Base-by-base conservation (phyloP, 23 red algal species). In the Gracilaria vermiculophylla region DNA sequence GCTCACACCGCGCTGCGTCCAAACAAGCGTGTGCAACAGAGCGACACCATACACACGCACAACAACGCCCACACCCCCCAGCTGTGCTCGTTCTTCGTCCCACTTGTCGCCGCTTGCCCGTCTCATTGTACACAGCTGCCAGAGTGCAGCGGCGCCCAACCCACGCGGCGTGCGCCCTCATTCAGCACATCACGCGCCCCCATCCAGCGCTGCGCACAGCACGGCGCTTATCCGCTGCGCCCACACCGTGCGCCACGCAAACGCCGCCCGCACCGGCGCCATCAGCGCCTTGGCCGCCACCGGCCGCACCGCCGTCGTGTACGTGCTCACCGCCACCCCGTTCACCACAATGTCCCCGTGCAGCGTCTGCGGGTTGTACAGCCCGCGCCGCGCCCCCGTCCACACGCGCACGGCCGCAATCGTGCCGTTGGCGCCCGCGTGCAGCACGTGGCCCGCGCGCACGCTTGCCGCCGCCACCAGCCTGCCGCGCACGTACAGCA, bases 401-500 rank as follows among this genome's bases (percentile, higher is more conserved):
- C 37, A 73, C 14, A 73, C 40, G 15, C 19, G 8, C 42, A 42
- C 0, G 6, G 67, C 67, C 23, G 23, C 37, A 5, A 73, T 73
- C 16, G 21, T 48, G 23, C 67, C 37, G 23, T 48, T 17, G 1
- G 37, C 34, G 8, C 47, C 6, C 8, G 67, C 21, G 23, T 42
- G 36, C 42, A 73, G 67, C 32, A 73, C 67, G 56, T 93, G 80
- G 43, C 80, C 52, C 47, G 75, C 2, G 24, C 79, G 80, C 36
- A 93, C 90, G 7, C 24, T 28, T n/a, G 27, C 28, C 45, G 90
- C 90, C 4, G 66, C 19, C 6, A 17, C 20, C 48, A 93, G 24
- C 51, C 31, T 49, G 20, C 45, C 66, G 53, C 86, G 78, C 23
- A 85, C 48, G 56, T 93, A 86, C 27, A 93, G 25, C 52, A 57